A percentile compares a stretch with the other conserved stretches of the same genome.
Evolutionary conservation across 1,284 basidiomycete genomes (phyloP).

Genomic region (Phellopilus nigrolimitatus): DNA sequence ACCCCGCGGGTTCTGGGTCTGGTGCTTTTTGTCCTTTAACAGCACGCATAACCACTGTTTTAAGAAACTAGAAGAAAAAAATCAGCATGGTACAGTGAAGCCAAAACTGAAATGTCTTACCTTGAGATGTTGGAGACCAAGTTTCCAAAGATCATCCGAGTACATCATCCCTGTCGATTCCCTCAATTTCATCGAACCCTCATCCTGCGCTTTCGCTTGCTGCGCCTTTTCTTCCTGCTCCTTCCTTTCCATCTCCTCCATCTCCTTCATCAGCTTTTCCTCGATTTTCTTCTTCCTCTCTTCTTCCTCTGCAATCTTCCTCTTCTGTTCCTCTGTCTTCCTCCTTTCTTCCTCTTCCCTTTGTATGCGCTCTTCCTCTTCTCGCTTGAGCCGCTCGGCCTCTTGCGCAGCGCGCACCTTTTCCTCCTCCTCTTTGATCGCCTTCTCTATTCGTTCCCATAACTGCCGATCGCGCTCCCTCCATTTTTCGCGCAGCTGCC

Average conservation of each 20-base stretch:
- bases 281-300: slow-evolving; percentile 35
- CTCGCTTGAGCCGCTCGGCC: slow-evolving; percentile 42
- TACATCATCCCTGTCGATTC: slow-evolving; percentile 45
- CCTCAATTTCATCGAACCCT: slow-evolving; percentile 30
- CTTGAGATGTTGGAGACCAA: slow-evolving; percentile 56
- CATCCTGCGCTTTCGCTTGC: slow-evolving; percentile 28
- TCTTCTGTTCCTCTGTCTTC: slow-evolving; percentile 33
- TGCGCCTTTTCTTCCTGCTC: slow-evolving; percentile 34
- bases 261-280: slow-evolving; percentile 39
- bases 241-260: slow-evolving; percentile 35
- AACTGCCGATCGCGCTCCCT: slow-evolving; percentile 46
- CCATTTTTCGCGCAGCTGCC: slow-evolving; percentile 42
- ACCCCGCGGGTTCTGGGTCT: slow-evolving; percentile 12
- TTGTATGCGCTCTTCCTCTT: slow-evolving; percentile 45
- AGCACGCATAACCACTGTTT: slow-evolving; percentile 65
- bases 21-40: slow-evolving; percentile 61
- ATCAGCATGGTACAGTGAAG: slow-evolving; percentile 10
- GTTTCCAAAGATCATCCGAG: slow-evolving; percentile 63
- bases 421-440: slow-evolving; percentile 63
- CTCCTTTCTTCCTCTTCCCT: slow-evolving; percentile 41
- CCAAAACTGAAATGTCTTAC: slow-evolving; percentile 33
- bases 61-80: slow-evolving; percentile 49
- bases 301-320: slow-evolving; percentile 33
- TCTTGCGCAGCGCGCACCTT: slow-evolving; percentile 47
- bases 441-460: slow-evolving; percentile 57